Evolutionary conservation across 805 yeast genomes (phyloP).

Genomic region (Myxozyma neotropica): DNA sequence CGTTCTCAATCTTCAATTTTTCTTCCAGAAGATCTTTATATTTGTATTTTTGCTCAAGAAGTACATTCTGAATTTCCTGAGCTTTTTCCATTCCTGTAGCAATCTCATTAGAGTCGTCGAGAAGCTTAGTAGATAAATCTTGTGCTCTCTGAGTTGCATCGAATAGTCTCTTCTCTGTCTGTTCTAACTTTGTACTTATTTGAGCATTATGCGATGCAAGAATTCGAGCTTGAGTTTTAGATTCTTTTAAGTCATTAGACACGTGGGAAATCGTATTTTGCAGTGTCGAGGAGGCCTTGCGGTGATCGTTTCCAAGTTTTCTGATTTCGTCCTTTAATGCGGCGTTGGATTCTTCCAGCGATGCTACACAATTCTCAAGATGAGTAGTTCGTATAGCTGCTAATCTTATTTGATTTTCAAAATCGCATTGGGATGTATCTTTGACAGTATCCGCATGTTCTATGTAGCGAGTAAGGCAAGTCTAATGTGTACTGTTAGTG

Average conservation of each 20-base stretch:
- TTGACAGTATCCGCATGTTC: slow-evolving; percentile 10
- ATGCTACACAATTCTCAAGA: slow-evolving; percentile 4
- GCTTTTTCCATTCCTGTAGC: slow-evolving; percentile 15
- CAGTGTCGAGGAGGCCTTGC: neutral
- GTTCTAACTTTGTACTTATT: neutral
- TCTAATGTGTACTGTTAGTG: neutral
- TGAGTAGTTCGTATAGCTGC: neutral
- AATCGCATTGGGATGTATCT: neutral
- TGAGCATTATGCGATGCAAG: neutral
- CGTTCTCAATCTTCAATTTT: slow-evolving; percentile 11
- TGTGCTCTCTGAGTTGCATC: slow-evolving; percentile 1
- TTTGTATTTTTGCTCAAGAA: slow-evolving; percentile 15
- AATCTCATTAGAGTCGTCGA: slow-evolving; percentile 3
- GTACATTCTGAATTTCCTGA: slow-evolving; percentile 13
- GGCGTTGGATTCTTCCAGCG: neutral
- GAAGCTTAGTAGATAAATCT: slow-evolving; percentile 1
- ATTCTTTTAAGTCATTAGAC: neutral
- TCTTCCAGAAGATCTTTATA: slow-evolving; percentile 13
- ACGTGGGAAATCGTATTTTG: neutral
- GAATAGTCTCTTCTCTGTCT: slow-evolving; percentile 1
- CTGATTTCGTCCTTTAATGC: neutral
- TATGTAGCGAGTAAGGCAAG: slow-evolving; percentile 1
- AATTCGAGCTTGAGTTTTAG: neutral
- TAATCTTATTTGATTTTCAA: neutral
- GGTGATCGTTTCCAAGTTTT: neutral